Conservation (phyloP, 306 rosid species). For the Phaseolus lunatus region DNA sequence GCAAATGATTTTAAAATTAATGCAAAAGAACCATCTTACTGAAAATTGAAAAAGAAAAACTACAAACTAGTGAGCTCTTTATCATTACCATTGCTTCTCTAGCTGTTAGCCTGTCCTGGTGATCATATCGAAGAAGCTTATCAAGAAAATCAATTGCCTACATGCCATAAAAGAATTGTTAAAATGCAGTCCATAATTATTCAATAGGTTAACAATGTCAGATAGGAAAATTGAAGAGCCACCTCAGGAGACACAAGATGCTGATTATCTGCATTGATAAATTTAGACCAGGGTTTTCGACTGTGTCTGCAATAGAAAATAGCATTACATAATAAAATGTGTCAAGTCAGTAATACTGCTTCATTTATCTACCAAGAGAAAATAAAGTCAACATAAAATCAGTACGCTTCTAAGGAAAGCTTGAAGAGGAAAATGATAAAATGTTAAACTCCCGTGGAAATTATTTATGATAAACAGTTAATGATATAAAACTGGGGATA, state of each 20-base stretch:
- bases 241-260: conserved; percentile 96
- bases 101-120: conserved; percentile 94
- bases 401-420: conserved; percentile 26
- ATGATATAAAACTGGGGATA: conserved; percentile 38
- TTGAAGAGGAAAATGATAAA: not conserved
- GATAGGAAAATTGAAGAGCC: conserved; percentile 4
- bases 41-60: not conserved
- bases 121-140: conserved; percentile 90
- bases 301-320: conserved; percentile 73
- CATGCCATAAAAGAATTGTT: conserved; percentile 7
- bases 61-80: not conserved
- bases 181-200: not conserved
- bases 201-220: not conserved
- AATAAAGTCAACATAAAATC: conserved; percentile 1
- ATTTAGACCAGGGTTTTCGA: conserved; percentile 92
- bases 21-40: not conserved
- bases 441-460: conserved; percentile 1
- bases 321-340: conserved; percentile 35
- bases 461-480: conserved; percentile 3
- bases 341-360: not conserved
- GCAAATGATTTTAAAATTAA: not conserved
- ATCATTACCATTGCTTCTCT: conserved; percentile 87
- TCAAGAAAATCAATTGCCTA: conserved; percentile 96
- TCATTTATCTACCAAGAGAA: conserved; percentile 22
- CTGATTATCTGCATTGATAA: conserved; percentile 86